Evolutionary conservation across 2,329 filamentous ascomycete species (phyloP), one percentile per base, ranked within the genome.

Genomic region (Triangularia setosa): DNA sequence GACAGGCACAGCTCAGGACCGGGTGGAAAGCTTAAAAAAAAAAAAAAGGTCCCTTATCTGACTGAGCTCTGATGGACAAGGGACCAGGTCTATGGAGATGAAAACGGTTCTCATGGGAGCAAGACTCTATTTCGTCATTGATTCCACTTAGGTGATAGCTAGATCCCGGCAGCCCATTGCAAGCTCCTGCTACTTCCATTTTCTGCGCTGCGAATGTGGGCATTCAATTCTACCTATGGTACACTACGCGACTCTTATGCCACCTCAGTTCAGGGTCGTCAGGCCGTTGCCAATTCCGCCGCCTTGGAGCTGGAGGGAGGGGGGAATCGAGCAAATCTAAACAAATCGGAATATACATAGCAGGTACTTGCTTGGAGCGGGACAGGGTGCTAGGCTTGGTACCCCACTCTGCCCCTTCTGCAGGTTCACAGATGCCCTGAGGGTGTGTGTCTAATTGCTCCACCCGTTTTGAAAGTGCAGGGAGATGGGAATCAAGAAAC

Each of bases 91-190:
- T 33, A 12, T 8, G 14, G 30, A 12, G 11, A 8, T 33, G 30
- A 33, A 44, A 58, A 40, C 35, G 25, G 25, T 12, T 44, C 57
- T n/a, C 35, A 21, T 5, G n/a, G 21, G 8, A 52, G n/a, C 28
- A 25, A 25, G 18, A 18, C 53, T 48, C 9, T 33, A 61, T 64
- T 64, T 65, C 66, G 66, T 67, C 66, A 67, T 67, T 44, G 61
- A 65, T 23, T 55, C 52, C 24, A 28, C 52, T 11, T 1, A 16
- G 52, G n/a, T 55, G 2, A 55, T 24, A 55, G 52, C 52, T 25
- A 14, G 52, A 28, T 24, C 23, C 52, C n/a, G 52, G 52, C 52
- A n/a, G 23, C 3, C 23, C 52, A 55, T 28, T 28, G 25, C 21
- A 12, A 55, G 52, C 52, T 25, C 52, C 25, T 16, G 11, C 23